phyloP scores from a whole-genome alignment of 495 filamentous ascomycete genomes.

The Extremus antarcticus region DNA sequence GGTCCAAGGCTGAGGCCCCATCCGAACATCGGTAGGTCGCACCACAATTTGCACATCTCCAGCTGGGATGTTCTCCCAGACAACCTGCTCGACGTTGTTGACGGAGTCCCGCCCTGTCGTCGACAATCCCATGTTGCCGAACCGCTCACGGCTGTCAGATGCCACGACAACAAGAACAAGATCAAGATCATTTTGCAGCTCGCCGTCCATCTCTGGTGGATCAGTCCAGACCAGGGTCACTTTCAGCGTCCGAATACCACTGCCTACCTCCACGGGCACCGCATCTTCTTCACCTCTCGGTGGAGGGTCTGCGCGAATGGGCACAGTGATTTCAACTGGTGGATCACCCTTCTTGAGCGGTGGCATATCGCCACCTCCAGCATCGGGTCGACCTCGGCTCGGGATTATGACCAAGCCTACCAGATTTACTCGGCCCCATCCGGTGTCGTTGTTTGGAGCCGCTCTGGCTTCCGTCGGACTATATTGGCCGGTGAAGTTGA shows the following conservation, averaged over 20 bases:
- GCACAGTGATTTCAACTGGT: too few species aligned
- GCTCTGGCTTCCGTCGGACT: background rate
- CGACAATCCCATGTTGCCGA: background rate
- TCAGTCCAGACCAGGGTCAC: background rate
- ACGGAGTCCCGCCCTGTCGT: background rate
- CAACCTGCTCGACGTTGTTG: background rate
- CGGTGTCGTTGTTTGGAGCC: background rate
- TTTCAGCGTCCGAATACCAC: background rate
- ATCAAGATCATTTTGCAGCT: background rate
- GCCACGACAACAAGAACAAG: background rate
- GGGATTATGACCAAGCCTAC: background rate
- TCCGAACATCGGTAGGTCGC: too few species aligned
- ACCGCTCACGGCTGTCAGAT: background rate
- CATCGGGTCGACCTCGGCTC: background rate
- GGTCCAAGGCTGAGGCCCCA: too few species aligned
- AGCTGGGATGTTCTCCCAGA: background rate
- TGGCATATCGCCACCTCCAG: background rate
- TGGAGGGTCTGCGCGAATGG: background rate
- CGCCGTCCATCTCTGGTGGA: background rate
- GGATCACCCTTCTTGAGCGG: background rate
- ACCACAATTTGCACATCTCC: too few species aligned
- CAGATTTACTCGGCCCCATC: background rate
- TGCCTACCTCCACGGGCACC: background rate
- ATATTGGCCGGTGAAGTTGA: background rate
- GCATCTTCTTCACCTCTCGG: background rate